Evolutionary conservation across 192 early-diverging fungal species (phyloP), one percentile per base, ranked within the genome.

Genomic region (Coemansia sp.): DNA sequence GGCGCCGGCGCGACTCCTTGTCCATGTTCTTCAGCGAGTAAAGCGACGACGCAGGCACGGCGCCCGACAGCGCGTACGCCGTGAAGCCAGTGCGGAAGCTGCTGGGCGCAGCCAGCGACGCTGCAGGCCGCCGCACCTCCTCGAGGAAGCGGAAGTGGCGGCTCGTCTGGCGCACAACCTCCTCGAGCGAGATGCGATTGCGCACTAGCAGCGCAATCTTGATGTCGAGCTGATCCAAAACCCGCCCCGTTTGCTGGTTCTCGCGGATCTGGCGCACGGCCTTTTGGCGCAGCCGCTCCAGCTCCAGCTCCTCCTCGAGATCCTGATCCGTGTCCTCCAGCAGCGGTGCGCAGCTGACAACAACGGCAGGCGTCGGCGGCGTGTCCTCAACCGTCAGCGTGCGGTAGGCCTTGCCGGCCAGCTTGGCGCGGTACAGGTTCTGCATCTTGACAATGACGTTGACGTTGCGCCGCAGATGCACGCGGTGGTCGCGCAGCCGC

Each of bases 141-240:
- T 79, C 77, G 25, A 79, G 65, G 46, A 79, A 74, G 8, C 70
- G 57, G 34, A 74, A 68, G 48, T 79, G 70, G 18, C 77, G 65
- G n/a, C 74, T 82, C 6, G 70, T 65, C 65, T 65, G 65, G 53
- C 62, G 61, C 53, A 93, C 73, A 3, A 98, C 91, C 72, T 99
- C 97, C 40, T 99, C 94, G 34, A 99, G 78, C 14, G 93, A 84
- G 45, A 97, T 95, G 30, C 89, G 83, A 76, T 99, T 99, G 60
- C 91, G 90, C 35, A 99, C 86, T 14, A 99, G 81, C 22, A 98
- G 79, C 5, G 94, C 91, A 63, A 99, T 97, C 68, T 99, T 97
- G 53, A 94, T 84, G 56, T 99, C 97, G 1, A 98, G 78, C 33
- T 93, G 88, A 60, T 85, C 91, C 8, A 98, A 63, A 21, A 92